phyloP scores from a whole-genome alignment of 371 early-diverging fungal genomes.

The Actinomortierella wolfii region DNA sequence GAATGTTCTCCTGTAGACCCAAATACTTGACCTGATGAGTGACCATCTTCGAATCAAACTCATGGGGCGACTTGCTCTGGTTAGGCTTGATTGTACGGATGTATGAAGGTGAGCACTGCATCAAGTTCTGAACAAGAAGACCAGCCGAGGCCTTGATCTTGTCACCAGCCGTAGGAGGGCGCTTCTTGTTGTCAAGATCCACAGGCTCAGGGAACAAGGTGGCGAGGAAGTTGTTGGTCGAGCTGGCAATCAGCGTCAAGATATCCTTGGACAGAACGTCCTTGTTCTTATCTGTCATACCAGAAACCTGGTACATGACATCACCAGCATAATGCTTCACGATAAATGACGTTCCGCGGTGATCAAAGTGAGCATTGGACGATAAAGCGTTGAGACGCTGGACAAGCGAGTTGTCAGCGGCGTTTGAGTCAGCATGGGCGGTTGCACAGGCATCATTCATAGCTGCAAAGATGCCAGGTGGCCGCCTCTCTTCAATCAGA shows the following conservation, averaged over 20 bases:
- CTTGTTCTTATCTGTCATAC: slow-evolving; percentile 99
- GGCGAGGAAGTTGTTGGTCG: slow-evolving; percentile 67
- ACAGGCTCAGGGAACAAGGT: slow-evolving; percentile 88
- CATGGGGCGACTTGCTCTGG: slow-evolving; percentile 85
- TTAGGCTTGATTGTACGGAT: slow-evolving; percentile 99
- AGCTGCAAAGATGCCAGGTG: slow-evolving; percentile 91
- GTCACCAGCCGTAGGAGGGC: slow-evolving; percentile 85
- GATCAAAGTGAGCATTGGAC: slow-evolving; percentile 81
- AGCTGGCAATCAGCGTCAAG: slow-evolving; percentile 77
- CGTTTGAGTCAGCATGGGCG: slow-evolving; percentile 86
- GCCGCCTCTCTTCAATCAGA: slow-evolving; percentile 94
- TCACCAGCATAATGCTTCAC: slow-evolving; percentile 98
- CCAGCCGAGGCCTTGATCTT: slow-evolving; percentile 74
- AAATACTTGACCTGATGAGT: slow-evolving; percentile 97
- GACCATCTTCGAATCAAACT: slow-evolving; percentile 90
- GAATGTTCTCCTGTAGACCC: slow-evolving; percentile 96
- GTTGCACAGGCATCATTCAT: slow-evolving; percentile 96
- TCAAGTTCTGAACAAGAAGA: slow-evolving; percentile 88
- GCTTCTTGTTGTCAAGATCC: slow-evolving; percentile 85
- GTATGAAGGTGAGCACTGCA: slow-evolving; percentile 96
- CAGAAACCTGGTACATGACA: slow-evolving; percentile 90
- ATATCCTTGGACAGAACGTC: slow-evolving; percentile 94
- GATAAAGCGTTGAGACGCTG: slow-evolving; percentile 75
- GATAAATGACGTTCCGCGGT: slow-evolving; percentile 77
- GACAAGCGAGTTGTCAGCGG: slow-evolving; percentile 88